Evolutionary conservation across 768 basidiomycete genomes (phyloP).

Genomic region (Pleurotus cornucopiae): DNA sequence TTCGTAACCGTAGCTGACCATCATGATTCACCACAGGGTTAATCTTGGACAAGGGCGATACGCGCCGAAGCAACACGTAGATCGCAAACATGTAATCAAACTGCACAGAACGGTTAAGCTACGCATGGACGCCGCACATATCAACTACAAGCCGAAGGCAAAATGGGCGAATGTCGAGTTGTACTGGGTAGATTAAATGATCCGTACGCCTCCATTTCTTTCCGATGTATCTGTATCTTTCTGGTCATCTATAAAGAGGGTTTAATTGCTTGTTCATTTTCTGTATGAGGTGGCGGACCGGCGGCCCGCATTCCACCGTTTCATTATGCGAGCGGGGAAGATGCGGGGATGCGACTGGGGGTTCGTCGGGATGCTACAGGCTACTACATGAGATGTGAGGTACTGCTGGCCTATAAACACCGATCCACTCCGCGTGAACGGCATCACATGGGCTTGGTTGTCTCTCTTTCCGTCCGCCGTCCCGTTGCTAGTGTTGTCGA

Average conservation of each 20-base stretch:
- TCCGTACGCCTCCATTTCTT: not conserved
- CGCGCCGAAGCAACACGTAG: slow-evolving; percentile 1
- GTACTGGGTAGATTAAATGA: slow-evolving; percentile 20
- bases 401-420: not conserved
- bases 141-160: slow-evolving; percentile 25
- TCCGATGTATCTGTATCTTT: too few relatives aligned
- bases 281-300: too few relatives aligned
- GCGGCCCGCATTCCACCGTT: not conserved
- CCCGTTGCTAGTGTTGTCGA: not conserved
- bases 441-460: not conserved
- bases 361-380: not conserved
- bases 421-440: not conserved
- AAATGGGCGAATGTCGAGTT: slow-evolving; percentile 14
- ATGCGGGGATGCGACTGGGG: not conserved
- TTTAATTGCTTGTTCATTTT: too few relatives aligned
- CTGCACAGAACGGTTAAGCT: slow-evolving; percentile 19
- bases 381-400: not conserved
- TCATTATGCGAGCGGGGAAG: not conserved
- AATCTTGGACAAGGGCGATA: slow-evolving; percentile 1
- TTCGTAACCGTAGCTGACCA: not conserved
- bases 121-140: slow-evolving; percentile 16
- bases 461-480: not conserved
- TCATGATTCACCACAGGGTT: not conserved
- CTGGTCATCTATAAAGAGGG: too few relatives aligned
- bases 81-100: slow-evolving; percentile 12